Evolutionary conservation across 2,329 filamentous ascomycete species (phyloP).

Genomic region (Ascochyta pisi): DNA sequence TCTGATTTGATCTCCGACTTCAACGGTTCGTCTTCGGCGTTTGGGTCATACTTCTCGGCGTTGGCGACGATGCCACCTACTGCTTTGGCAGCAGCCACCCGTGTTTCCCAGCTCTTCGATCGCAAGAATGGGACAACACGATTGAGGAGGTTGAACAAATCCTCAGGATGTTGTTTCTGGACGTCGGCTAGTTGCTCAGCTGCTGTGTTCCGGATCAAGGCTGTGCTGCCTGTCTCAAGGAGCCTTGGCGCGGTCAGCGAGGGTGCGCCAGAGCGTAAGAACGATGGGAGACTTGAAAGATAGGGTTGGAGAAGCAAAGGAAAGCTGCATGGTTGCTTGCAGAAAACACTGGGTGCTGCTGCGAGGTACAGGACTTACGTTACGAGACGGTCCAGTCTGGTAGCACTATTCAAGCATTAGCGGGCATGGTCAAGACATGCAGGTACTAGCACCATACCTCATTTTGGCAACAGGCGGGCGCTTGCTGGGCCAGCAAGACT

Average conservation of each 20-base stretch:
- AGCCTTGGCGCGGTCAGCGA: slow-evolving; percentile 65
- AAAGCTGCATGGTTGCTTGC: neutral
- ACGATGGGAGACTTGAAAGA: neutral
- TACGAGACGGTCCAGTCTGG: slow-evolving; percentile 49
- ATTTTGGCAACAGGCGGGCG: slow-evolving; percentile 27
- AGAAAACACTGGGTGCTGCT: neutral
- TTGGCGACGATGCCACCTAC: slow-evolving; percentile 93
- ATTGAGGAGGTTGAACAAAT: slow-evolving; percentile 92
- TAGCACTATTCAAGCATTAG: slow-evolving; percentile 47
- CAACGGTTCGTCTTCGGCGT: slow-evolving; percentile 73
- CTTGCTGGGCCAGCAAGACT: slow-evolving; percentile 17
- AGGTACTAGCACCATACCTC: slow-evolving; percentile 39
- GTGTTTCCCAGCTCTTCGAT: slow-evolving; percentile 96
- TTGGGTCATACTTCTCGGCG: slow-evolving; percentile 87
- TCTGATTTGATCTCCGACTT: slow-evolving; percentile 56
- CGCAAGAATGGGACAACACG: slow-evolving; percentile 94
- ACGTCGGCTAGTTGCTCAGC: slow-evolving; percentile 97
- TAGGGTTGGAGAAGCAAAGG: neutral
- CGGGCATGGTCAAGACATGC: slow-evolving; percentile 35
- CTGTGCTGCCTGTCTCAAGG: slow-evolving; percentile 95
- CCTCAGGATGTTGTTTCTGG: slow-evolving; percentile 97
- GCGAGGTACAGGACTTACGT: slow-evolving; percentile 39
- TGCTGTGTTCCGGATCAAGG: slow-evolving; percentile 93
- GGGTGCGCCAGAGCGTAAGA: neutral
- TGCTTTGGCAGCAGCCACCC: slow-evolving; percentile 90